Evolutionary conservation across 208 protist genomes (phyloP), one percentile per base, ranked within the genome.

Genomic region (Leishmania gerbilli): DNA sequence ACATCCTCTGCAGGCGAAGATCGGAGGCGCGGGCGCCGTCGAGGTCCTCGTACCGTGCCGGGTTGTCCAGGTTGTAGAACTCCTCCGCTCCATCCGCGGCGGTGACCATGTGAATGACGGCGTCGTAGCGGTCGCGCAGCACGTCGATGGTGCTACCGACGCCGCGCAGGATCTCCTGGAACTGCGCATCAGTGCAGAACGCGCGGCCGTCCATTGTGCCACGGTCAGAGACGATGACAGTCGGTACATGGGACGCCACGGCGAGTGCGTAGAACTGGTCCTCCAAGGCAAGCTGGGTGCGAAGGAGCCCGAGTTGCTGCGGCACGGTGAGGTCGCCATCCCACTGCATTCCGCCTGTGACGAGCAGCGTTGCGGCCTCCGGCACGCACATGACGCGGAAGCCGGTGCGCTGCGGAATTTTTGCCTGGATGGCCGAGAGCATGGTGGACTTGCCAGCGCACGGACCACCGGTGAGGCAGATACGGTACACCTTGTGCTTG

Each of bases 121-220:
- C 90, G 79, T 96, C 93, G 82, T 97, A 97, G 68, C 93, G 91
- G 74, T 97, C 91, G 1, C 94, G 87, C 74, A 97, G 85, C n/a
- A 71, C 80, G 21, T 95, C 89, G 19, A 92, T 24, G 11, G 88
- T 90, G 69, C 81, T 85, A 56, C 87, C 91, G 1, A 91, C 64
- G 0, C 74, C 77, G 24, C 72, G 71, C 55, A 95, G 67, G 64
- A 97, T 92, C 40, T 82, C 77, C 17, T 79, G 27, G 72, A 95
- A 98, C 45, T 89, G 75, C 55, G 87, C 91, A 4, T 93, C 83
- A 13, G 83, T 82, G 86, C 91, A 94, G 81, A 95, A 98, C 0
- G 95, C 95, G 9, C 90, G 85, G 17, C 92, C 90, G 81, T 96
- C 94, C 94, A 97, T 97, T 67, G 90, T 94, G 53, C 94, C 94